These are phyloP conservation scores for Pythium dissotocum DNA, from an alignment of 352 stramenopile genomes.

Conservation along the genomic window DNA sequence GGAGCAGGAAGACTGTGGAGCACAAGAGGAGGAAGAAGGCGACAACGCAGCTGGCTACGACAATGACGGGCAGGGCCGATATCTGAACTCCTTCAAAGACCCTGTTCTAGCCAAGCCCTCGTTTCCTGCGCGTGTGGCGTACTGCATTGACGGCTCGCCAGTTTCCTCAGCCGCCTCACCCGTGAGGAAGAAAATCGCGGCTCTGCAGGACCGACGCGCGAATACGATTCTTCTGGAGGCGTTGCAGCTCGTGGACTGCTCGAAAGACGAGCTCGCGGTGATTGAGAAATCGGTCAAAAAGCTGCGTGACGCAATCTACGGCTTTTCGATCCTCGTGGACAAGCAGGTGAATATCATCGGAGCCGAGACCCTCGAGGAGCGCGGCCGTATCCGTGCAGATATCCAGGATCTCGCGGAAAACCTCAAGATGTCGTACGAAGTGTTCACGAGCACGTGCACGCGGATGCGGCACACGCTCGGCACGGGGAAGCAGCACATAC, in stretches of 20 bases:
- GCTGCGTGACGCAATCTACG: conserved; percentile 58
- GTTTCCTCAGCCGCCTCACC: conserved; percentile 29
- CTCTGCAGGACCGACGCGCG: conserved; percentile 52
- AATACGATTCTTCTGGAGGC: conserved; percentile 64
- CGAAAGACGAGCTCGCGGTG: conserved; percentile 49
- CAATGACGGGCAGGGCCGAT: not conserved
- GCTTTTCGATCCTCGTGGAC: conserved; percentile 72
- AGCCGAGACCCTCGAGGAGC: conserved; percentile 41
- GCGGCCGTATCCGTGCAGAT: conserved; percentile 51
- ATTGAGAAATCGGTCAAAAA: conserved; percentile 63
- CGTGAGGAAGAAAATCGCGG: conserved; percentile 60
- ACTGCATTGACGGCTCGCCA: conserved; percentile 16
- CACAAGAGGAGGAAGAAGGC: conserved; percentile 8
- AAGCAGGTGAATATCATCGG: conserved; percentile 74
- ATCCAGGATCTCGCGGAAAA: conserved; percentile 64
- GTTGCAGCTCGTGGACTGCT: conserved; percentile 64
- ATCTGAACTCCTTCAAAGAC: conserved; percentile 19
- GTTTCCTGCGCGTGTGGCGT: conserved; percentile 14
- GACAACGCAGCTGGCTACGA: not conserved
- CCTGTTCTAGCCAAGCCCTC: conserved; percentile 2
- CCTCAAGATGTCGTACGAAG: conserved; percentile 50
- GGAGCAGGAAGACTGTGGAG: conserved; percentile 5
- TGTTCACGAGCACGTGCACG: conserved; percentile 55
- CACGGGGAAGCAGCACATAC: conserved; percentile 49
- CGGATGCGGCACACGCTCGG: conserved; percentile 61